Base-by-base conservation (phyloP, 2,329 filamentous ascomycete species). In the Alternaria metachromatica region DNA sequence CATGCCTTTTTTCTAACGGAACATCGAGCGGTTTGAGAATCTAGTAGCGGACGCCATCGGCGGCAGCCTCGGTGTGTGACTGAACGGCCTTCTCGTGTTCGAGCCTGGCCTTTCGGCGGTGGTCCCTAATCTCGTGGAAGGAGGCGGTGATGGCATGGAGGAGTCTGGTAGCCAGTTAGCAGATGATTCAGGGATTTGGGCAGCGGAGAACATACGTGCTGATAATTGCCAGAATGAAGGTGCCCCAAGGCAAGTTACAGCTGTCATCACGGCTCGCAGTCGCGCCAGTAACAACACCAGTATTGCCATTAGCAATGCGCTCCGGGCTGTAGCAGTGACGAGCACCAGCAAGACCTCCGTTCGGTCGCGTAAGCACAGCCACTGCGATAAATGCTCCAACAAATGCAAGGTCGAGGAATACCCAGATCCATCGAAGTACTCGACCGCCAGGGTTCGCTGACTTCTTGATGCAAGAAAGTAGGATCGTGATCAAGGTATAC, bases 341-440 rank as follows among this genome's bases (percentile, higher is more conserved):
- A 2, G 77, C 74, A 9, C 80, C 80, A 1, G 76, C 76, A 2
- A 61, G 62, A 7, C 79, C 78, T 4, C 79, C 76, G 15, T 73
- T 72, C 5, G 81, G 80, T 4, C 75, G 70, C 1, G 81, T 84
- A 10, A 84, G 63, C 6, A 81, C 79, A 2, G 81, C 72, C 9
- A 83, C 81, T 6, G 80, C 80, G 54, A 83, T 83, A 72, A 84
- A 84, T 3, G 78, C 81, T 4, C 79, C 81, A 2, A 83, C 75
- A 20, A 71, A 72, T 1, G 64, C 44, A 6, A 70, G 33, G 64
- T 84, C 82, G 18, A 83, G 62, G 6, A 83, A 43, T 13, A 83
- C 78, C 72, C 81, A 76, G 0, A 82, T 46, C 80, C 81, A 82
- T 44, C 80, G 76, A 7, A 83, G 68, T 59, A 67, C 66, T 9